phyloP scores from a whole-genome alignment of 306 rosid genomes.

The Biancaea sappan region DNA sequence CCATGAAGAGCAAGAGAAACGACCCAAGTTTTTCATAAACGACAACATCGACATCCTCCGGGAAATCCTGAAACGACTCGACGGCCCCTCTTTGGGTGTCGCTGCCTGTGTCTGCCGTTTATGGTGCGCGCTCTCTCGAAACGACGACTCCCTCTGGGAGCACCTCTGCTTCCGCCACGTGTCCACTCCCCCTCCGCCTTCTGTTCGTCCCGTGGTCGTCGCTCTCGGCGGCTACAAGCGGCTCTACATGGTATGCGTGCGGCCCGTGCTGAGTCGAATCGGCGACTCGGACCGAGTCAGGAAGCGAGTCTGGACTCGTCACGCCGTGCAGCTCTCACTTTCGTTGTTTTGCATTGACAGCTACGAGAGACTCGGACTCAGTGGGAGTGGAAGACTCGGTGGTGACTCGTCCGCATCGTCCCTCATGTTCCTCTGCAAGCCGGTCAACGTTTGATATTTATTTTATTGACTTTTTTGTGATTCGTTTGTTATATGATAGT shows the following conservation, averaged over 20 bases:
- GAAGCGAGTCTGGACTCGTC: slow-evolving; percentile 63
- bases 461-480: not conserved
- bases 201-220: slow-evolving; percentile 56
- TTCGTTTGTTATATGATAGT: not conserved
- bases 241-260: slow-evolving; percentile 79
- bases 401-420: slow-evolving; percentile 54
- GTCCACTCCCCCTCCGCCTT: slow-evolving; percentile 51
- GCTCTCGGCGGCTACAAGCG: slow-evolving; percentile 94
- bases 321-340: slow-evolving; percentile 83
- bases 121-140: slow-evolving; percentile 68
- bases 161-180: slow-evolving; percentile 86
- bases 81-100: slow-evolving; percentile 82
- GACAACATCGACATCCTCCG: slow-evolving; percentile 86
- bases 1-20: slow-evolving; percentile 39
- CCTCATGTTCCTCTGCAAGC: slow-evolving; percentile 62
- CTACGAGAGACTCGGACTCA: slow-evolving; percentile 43
- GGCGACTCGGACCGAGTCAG: slow-evolving; percentile 58
- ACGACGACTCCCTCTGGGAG: slow-evolving; percentile 93
- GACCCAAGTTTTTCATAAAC: slow-evolving; percentile 69
- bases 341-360: slow-evolving; percentile 76
- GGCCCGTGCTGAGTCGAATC: slow-evolving; percentile 84
- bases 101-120: slow-evolving; percentile 91
- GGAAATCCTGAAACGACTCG: slow-evolving; percentile 86
- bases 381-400: slow-evolving; percentile 32
- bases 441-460: slow-evolving; percentile 45